phyloP scores from a whole-genome alignment of 2,329 filamentous ascomycete genomes.

The Fusarium verrucosum region DNA sequence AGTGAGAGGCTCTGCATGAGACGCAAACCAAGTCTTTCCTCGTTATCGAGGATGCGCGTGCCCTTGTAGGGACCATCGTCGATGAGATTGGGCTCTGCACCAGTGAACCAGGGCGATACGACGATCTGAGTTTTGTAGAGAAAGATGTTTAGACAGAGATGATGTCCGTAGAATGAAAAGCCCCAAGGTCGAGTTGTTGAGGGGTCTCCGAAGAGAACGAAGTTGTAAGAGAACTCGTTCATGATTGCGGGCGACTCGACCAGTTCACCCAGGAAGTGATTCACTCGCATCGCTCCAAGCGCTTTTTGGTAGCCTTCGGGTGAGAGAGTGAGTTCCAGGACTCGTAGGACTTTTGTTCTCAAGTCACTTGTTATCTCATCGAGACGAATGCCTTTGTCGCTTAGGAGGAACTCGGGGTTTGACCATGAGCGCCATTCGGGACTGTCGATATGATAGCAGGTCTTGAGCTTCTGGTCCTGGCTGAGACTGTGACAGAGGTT shows the following conservation, averaged over 20 bases:
- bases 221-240: constrained; percentile 82
- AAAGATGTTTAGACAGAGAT: constrained; percentile 78
- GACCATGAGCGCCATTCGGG: constrained; percentile 76
- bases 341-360: neutral
- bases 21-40: constrained; percentile 70
- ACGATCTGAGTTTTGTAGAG: constrained; percentile 72
- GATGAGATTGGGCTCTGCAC: constrained; percentile 81
- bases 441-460: constrained; percentile 68
- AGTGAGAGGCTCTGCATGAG: constrained; percentile 72
- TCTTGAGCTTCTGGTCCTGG: neutral
- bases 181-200: constrained; percentile 71
- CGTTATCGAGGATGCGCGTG: constrained; percentile 70
- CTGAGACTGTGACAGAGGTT: neutral
- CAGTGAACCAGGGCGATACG: constrained; percentile 79
- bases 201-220: constrained; percentile 73
- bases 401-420: constrained; percentile 78
- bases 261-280: constrained; percentile 77
- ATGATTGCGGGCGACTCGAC: constrained; percentile 69
- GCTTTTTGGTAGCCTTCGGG: constrained; percentile 78
- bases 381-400: constrained; percentile 73
- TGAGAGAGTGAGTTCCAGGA: constrained; percentile 62
- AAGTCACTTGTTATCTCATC: constrained; percentile 60
- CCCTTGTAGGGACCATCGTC: constrained; percentile 70
- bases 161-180: constrained; percentile 80
- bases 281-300: constrained; percentile 74